Evolutionary conservation across 2,329 filamentous ascomycete species (phyloP), one percentile per base, ranked within the genome.

Genomic region (Coniella vitis): DNA sequence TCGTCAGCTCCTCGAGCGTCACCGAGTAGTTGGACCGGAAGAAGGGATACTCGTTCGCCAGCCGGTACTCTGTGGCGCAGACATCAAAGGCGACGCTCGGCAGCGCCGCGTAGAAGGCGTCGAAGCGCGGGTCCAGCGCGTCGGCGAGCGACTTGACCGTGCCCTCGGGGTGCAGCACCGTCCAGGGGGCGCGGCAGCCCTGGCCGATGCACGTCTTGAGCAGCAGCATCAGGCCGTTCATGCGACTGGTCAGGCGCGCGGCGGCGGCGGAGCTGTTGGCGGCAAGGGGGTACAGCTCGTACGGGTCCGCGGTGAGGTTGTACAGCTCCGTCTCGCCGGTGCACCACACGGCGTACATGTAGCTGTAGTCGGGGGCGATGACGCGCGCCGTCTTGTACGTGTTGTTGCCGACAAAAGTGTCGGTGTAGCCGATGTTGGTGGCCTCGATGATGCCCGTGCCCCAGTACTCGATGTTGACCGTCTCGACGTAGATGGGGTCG

Each of bases 341-440:
- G 58, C 84, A 87, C 82, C 83, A 87, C 0, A 85, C 79, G 0
- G 79, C 74, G 57, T 87, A 87, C 53, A 81, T 79, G 4, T 86
- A 60, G 56, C 75, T 78, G 57, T 85, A 86, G 4, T 65, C 63
- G 2, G 71, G 60, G 1, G 72, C 65, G 4, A 79, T 67, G 5
- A 84, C 62, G n/a, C 79, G 71, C 17, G 82, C 56, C 0, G 70
- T 73, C 62, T 84, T 83, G 67, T 83, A 84, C 0, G 79, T 83
- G 55, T 83, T 82, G 51, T 72, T 71, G 2, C 46, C 38, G 8
- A 31, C 32, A 3, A 58, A 46, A 5, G 56, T 19, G 7, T 53
- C 38, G 16, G 29, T 38, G 54, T 58, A 59, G n/a, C 53, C 58
- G 44, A 42, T 47, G 2, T 66, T 66, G 64, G 68, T 60, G 2